Conservation (phyloP, 306 rosid species). For the Comarum palustre region DNA sequence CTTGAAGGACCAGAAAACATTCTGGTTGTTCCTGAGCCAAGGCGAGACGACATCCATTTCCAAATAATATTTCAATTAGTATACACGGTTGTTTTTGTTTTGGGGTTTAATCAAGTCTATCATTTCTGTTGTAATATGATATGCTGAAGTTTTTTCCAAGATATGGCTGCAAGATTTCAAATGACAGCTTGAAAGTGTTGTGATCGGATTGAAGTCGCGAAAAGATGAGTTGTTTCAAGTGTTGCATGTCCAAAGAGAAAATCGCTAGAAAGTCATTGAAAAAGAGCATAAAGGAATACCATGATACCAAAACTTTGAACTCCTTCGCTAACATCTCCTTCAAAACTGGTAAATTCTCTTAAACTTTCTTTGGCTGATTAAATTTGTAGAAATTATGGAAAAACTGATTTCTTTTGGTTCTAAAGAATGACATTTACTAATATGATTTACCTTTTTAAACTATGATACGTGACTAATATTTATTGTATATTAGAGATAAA, state of each 20-base stretch:
- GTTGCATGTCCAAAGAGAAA: constrained; percentile 54
- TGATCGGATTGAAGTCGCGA: constrained; percentile 25
- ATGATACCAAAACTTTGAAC: constrained; percentile 49
- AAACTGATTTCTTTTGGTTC: not conserved
- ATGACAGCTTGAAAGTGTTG: constrained; percentile 21
- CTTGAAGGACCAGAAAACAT: constrained; percentile 34
- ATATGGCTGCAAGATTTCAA: constrained; percentile 27
- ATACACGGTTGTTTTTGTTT: not conserved
- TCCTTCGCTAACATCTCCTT: constrained; percentile 60
- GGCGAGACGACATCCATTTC: not conserved
- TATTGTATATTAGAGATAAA: not conserved
- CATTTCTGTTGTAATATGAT: not conserved
- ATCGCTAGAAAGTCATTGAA: constrained; percentile 39
- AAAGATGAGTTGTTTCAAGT: constrained; percentile 74
- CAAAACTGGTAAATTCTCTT: constrained; percentile 51
- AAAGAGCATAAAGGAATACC: constrained; percentile 55
- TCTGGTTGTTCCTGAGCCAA: constrained; percentile 43
- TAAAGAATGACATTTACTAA: not conserved
- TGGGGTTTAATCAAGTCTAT: not conserved
- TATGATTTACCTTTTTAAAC: not conserved
- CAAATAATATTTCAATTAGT: constrained; percentile 7
- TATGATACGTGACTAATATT: not conserved
- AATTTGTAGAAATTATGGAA: not conserved
- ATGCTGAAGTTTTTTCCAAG: constrained; percentile 1
- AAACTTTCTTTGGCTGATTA: not conserved